Evolutionary conservation across 345 rosid genomes (phyloP), one percentile per base, ranked within the genome.

Genomic region (Murraya koenigii): DNA sequence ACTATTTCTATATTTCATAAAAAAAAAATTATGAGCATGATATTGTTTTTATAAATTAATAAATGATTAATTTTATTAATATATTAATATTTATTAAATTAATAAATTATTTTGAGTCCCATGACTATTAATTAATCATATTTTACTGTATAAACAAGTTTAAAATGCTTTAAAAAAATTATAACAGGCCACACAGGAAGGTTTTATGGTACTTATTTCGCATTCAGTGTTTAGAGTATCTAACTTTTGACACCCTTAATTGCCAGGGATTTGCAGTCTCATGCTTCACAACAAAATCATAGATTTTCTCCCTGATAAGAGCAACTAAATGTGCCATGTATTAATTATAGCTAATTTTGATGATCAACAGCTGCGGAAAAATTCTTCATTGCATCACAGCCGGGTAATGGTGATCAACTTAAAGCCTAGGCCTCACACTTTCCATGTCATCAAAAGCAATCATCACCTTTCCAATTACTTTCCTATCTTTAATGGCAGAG

Each of bases 381-480:
- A 63, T 35, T 41, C 54, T 47, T 68, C 65, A 33, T 47, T 20
- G 30, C 49, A 63, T 71, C 39, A 68, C 71, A 47, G 47, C 54
- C 11, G 30, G 13, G 17, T 11, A 49, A 38, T 63, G 63, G 28
- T 52, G 66, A 72, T 35, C 19, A 30, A 52, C 70, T 85, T 86
- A 94, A 20, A 96, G 92, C 87, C 88, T 96, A 19, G 98, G 88
- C 71, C 80, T 82, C 19, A 49, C n/a, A 58, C 81, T 32, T 74
- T 74, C 76, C 62, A 80, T 76, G 73, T 83, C 84, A 47, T 90
- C 90, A 5, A 89, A 82, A 59, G 77, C 81, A 75, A 96, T 80
- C 93, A 96, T 75, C 84, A 96, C 97, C 88, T 96, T 96, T 59
- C 99, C 99, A 0, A 94, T 86, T 66, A 86, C 99, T 84, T 91